phyloP scores from a whole-genome alignment of 2,329 filamentous ascomycete species.

The Microcyclospora tardicrescens region DNA sequence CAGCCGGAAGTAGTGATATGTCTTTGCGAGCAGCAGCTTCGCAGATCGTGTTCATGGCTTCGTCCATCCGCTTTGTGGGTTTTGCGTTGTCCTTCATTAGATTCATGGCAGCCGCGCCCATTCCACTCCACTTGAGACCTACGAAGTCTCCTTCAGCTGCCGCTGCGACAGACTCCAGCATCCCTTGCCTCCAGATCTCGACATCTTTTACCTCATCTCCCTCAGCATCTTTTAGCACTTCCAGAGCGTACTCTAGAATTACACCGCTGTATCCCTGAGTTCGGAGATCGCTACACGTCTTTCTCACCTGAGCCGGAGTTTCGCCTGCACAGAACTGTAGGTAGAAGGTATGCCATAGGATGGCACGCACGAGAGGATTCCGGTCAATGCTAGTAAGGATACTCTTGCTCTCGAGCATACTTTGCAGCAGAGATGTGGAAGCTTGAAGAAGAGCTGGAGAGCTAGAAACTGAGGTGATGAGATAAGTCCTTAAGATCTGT shows the following conservation, averaged over 20 bases:
- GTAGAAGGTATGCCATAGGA: constrained; percentile 76
- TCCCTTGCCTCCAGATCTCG: constrained; percentile 58
- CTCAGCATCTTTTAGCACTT: constrained; percentile 51
- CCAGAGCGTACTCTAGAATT: constrained; percentile 70
- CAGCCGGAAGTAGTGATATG: constrained; percentile 69
- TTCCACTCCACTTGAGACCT: constrained; percentile 61
- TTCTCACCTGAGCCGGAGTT: constrained; percentile 52
- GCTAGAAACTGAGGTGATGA: constrained; percentile 57
- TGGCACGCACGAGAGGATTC: constrained; percentile 55
- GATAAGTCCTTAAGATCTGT: constrained; percentile 55
- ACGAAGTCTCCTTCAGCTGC: constrained; percentile 40
- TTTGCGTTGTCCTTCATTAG: constrained; percentile 49
- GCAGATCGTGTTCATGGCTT: constrained; percentile 64
- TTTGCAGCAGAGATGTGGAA: constrained; percentile 54
- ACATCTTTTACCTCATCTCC: constrained; percentile 50
- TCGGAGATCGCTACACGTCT: constrained; percentile 54
- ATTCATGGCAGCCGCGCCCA: constrained; percentile 59
- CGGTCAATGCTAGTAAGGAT: constrained; percentile 58
- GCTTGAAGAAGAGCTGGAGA: constrained; percentile 56
- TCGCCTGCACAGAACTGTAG: constrained; percentile 84
- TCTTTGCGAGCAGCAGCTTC: constrained; percentile 54
- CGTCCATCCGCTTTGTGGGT: constrained; percentile 51
- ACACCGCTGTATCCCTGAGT: constrained; percentile 69
- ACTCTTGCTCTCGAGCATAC: constrained; percentile 56
- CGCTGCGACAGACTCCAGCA: constrained; percentile 55